phyloP scores from a whole-genome alignment of 257 asterid species.

The Petrea volubilis region DNA sequence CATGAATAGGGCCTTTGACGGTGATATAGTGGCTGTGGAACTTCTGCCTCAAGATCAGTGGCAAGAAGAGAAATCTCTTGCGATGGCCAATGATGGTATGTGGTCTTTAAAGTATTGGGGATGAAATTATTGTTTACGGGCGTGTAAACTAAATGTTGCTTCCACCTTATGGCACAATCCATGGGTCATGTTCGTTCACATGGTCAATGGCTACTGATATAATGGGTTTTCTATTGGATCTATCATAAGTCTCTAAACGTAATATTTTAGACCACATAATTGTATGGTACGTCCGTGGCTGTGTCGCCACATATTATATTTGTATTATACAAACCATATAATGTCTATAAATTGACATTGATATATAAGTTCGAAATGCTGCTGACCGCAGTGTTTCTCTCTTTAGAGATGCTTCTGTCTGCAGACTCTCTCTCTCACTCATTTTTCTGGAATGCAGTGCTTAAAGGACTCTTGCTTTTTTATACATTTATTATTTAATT shows the following conservation, averaged over 20 bases:
- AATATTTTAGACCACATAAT: neutral
- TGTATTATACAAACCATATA: neutral
- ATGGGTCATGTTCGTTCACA: neutral
- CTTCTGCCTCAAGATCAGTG: slow-evolving; percentile 88
- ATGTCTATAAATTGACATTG: neutral
- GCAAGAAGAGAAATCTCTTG: slow-evolving; percentile 82
- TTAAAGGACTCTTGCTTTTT: slow-evolving; percentile 13
- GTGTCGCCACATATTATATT: no score
- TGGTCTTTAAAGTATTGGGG: neutral
- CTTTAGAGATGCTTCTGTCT: slow-evolving; percentile 3
- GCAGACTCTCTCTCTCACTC: neutral
- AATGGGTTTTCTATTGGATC: neutral
- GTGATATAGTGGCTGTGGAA: slow-evolving; percentile 94
- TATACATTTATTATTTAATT: slow-evolving; percentile 5
- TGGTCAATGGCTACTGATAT: neutral
- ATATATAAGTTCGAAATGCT: neutral
- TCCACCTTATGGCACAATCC: neutral
- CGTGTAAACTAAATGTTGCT: slow-evolving; percentile 65
- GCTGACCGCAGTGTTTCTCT: neutral
- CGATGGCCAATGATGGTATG: slow-evolving; percentile 82
- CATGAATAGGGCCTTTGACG: slow-evolving; percentile 98
- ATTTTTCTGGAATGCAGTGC: neutral
- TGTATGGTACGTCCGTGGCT: no score
- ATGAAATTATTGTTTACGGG: slow-evolving; percentile 45
- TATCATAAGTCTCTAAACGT: neutral